These are phyloP conservation scores for Ceratocystis albifundus DNA, from an alignment of 2,329 filamentous ascomycete genomes.

Conservation along the genomic window DNA sequence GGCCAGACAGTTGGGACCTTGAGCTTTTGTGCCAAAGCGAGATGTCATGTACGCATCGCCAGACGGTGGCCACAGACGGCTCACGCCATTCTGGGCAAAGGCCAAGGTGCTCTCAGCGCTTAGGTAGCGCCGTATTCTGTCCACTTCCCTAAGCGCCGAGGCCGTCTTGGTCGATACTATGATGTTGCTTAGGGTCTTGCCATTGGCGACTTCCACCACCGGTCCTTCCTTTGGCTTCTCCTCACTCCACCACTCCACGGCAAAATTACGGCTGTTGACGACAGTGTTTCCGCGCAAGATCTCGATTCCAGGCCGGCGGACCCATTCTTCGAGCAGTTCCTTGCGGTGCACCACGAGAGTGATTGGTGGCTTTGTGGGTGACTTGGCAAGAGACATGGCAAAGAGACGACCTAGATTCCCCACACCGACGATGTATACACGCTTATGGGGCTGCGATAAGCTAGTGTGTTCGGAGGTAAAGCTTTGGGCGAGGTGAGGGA, in stretches of 20 bases:
- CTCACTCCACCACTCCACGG: constrained; percentile 47
- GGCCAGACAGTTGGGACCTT: constrained; percentile 56
- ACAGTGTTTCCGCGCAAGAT: constrained; percentile 32
- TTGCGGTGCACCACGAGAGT: constrained; percentile 66
- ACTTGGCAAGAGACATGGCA: constrained; percentile 56
- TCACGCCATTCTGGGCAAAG: constrained; percentile 84
- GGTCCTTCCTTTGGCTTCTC: constrained; percentile 31
- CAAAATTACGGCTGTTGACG: constrained; percentile 33
- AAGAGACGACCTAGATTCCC: constrained; percentile 74
- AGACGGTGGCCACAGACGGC: constrained; percentile 46
- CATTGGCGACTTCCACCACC: constrained; percentile 33
- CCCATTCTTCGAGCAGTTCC: constrained; percentile 41
- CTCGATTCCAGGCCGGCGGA: constrained; percentile 35
- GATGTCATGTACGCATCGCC: constrained; percentile 35
- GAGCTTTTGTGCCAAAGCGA: constrained; percentile 31
- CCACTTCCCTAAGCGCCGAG: constrained; percentile 50
- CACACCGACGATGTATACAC: constrained; percentile 66
- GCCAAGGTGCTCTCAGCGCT: constrained; percentile 58
- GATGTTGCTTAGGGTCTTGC: constrained; percentile 51
- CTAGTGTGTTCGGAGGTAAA: constrained; percentile 23
- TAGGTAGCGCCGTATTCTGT: constrained; percentile 49
- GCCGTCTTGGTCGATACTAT: constrained; percentile 69
- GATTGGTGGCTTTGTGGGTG: constrained; percentile 53
- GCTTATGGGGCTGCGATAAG: constrained; percentile 25
- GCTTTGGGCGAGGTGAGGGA: constrained; percentile 1